Evolutionary conservation across 768 basidiomycete species (phyloP).

Genomic region (Kwoniella botswanensis): DNA sequence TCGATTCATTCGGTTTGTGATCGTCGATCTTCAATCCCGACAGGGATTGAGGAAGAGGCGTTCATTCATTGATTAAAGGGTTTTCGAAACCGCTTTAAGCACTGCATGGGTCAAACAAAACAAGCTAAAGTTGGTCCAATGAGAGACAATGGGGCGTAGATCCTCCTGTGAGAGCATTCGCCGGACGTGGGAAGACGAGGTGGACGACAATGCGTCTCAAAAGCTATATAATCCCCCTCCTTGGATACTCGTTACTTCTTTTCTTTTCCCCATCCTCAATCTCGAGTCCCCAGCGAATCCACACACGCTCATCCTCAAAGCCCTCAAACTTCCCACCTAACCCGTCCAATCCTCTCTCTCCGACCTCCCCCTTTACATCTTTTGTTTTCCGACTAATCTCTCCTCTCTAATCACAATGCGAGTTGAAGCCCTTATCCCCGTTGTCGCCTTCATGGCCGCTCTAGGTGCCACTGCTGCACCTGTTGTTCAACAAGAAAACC

Average conservation of each 20-base stretch:
- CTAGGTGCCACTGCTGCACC: constrained; percentile 28
- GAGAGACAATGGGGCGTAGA: not conserved
- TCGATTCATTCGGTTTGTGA: not conserved
- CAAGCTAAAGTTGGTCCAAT: not conserved
- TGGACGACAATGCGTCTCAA: not conserved
- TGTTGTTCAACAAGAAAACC: constrained; percentile 16
- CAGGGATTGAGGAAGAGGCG: not conserved
- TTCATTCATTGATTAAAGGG: constrained; percentile 2
- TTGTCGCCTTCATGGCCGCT: constrained; percentile 26
- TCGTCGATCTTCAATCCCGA: not conserved
- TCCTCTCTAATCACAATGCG: constrained; percentile 22
- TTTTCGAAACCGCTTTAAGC: not conserved
- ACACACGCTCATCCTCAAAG: constrained; percentile 19
- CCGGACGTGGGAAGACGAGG: not conserved
- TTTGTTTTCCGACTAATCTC: constrained; percentile 25
- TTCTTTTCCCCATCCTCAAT: constrained; percentile 21
- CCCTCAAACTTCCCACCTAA: constrained; percentile 1
- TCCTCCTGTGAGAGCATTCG: constrained; percentile 3
- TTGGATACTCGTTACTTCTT: not conserved
- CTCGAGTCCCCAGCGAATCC: constrained; percentile 25
- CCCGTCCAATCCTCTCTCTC: constrained; percentile 24
- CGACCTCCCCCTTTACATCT: constrained; percentile 22
- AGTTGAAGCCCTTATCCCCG: constrained; percentile 32
- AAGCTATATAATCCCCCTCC: constrained; percentile 6
- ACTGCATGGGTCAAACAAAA: not conserved